phyloP scores from a whole-genome alignment of 495 filamentous ascomycete genomes.

The Viridothelium virens region DNA sequence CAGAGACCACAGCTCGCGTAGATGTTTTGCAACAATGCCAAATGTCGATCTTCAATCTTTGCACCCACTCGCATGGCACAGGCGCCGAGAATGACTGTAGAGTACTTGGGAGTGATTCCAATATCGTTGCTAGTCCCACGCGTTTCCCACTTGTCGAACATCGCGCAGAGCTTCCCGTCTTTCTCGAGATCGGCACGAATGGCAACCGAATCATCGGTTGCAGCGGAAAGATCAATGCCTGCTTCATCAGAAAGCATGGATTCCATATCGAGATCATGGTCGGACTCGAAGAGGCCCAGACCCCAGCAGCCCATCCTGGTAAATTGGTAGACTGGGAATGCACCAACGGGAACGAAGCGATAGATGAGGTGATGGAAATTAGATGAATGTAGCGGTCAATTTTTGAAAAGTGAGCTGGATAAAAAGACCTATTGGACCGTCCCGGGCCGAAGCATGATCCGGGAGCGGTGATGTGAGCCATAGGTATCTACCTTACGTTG shows the following conservation, averaged over 20 bases:
- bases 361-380: neutral
- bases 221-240: neutral
- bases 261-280: slow-evolving; percentile 22
- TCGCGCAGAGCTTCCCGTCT: neutral
- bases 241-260: slow-evolving; percentile 11
- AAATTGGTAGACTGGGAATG: neutral
- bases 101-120: neutral
- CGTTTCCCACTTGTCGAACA: neutral
- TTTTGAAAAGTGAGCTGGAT: too few species aligned
- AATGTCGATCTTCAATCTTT: neutral
- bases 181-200: neutral
- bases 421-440: too few species aligned
- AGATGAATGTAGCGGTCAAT: too few species aligned
- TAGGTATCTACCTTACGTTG: too few species aligned
- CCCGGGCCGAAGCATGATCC: too few species aligned
- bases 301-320: slow-evolving; percentile 23
- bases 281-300: slow-evolving; percentile 22
- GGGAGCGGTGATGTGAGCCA: too few species aligned
- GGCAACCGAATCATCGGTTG: neutral
- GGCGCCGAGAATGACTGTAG: neutral
- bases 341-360: neutral
- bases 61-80: neutral
- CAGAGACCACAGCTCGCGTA: neutral
- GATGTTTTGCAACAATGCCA: neutral
- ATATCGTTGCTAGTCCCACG: neutral